Evolutionary conservation across 176 grass and related monocot genomes (phyloP), one percentile per base, ranked within the genome.

Genomic region (Juncus effusus): DNA sequence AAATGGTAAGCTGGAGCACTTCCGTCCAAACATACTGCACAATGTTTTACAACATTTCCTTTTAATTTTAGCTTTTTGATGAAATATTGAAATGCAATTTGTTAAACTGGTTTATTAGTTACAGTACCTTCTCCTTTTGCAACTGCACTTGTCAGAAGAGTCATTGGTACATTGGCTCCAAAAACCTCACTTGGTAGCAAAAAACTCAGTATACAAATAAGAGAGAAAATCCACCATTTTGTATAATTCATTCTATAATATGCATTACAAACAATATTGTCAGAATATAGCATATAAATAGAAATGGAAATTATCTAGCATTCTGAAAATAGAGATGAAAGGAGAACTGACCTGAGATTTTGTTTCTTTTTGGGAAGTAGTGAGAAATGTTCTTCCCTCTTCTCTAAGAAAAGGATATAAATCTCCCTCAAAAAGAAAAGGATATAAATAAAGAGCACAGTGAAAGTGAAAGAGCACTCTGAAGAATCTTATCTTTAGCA

Each of bases 1-100:
- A 90, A 80, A 49, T 95, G 86, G 12, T 95, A 95, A 40, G 86
- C 83, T n/a, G 86, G 86, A 8, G 86, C 39, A n/a, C 90, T 95
- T n/a, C 90, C 90, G 74, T 95, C 86, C 80, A 95, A 60, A 39
- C 90, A 95, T 10, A 95, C 90, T 95, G 73, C 45, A 67, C 9
- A 47, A 47, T 6, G 2, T 6, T 6, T 47, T 5, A 5, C 44
- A 47, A 47, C 9, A 2, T 6, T 47, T 6, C 0, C 9, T 9
- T 5, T 6, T 47, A 47, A 6, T 47, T 47, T 5, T 47, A 0
- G 44, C n/a, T 47, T 47, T 47, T 47, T 47, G 9, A 47, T 47
- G 9, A 47, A 9, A 47, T 6, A 9, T 47, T 47, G 4, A 6
- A n/a, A n/a, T n/a, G n/a, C n/a, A n/a, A n/a, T n/a, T n/a, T 9